These are phyloP conservation scores for Globisporangium uncinulatum DNA, from an alignment of 352 stramenopile species.

Conservation along the genomic window DNA sequence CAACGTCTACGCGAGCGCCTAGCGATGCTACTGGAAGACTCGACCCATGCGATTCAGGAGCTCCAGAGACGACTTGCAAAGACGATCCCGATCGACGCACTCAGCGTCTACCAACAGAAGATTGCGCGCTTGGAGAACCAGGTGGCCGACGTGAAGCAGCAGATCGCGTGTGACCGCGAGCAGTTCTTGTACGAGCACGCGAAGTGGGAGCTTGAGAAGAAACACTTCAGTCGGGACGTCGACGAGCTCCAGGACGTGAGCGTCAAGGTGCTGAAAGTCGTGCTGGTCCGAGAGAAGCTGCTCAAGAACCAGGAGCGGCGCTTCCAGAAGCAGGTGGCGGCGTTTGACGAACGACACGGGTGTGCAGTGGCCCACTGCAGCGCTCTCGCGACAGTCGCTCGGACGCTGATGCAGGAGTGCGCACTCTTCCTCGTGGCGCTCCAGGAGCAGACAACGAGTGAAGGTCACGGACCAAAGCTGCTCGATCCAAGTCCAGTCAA, in stretches of 20 bases:
- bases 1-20: constrained; percentile 26
- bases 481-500: constrained; percentile 23
- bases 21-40: constrained; percentile 42
- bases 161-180: constrained; percentile 57
- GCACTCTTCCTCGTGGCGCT: constrained; percentile 44
- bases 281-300: constrained; percentile 61
- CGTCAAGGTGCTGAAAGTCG: constrained; percentile 59
- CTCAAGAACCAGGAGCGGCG: constrained; percentile 46
- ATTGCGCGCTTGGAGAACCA: constrained; percentile 42
- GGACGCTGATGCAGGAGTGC: constrained; percentile 40
- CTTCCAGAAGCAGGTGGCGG: constrained; percentile 11
- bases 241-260: constrained; percentile 55
- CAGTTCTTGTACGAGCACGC: constrained; percentile 57
- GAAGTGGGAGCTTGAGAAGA: constrained; percentile 55
- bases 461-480: constrained; percentile 9
- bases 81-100: constrained; percentile 9
- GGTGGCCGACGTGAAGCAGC: constrained; percentile 41
- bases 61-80: background rate
- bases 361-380: constrained; percentile 9
- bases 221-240: constrained; percentile 36
- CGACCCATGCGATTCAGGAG: constrained; percentile 1
- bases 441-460: constrained; percentile 25
- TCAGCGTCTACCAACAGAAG: constrained; percentile 35
- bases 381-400: constrained; percentile 16
- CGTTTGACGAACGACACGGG: constrained; percentile 19